These are phyloP conservation scores for Ajuga reptans DNA, from an alignment of 305 asterid species.

Conservation along the genomic window DNA sequence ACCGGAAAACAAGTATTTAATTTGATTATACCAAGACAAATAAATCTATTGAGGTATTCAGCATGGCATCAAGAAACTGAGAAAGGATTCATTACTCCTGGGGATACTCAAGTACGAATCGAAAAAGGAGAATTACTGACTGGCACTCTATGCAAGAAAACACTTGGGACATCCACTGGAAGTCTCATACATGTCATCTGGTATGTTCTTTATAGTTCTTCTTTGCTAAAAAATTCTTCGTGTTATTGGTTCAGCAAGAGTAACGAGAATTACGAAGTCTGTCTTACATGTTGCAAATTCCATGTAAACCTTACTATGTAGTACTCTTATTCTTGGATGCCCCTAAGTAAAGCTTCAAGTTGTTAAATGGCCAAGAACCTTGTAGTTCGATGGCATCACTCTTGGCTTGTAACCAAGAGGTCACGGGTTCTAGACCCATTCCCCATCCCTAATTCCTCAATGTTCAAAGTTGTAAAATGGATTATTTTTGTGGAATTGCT, in stretches of 20 bases:
- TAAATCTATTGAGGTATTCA: constrained; percentile 75
- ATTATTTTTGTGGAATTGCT: background rate
- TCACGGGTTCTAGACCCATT: too few relatives aligned
- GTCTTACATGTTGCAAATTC: background rate
- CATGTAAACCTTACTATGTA: background rate
- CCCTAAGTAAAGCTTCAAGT: background rate
- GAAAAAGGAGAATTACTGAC: constrained; percentile 93
- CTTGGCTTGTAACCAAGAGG: too few relatives aligned
- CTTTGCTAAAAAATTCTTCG: background rate
- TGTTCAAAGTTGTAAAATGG: background rate
- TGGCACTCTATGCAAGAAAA: constrained; percentile 93
- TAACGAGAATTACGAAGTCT: background rate
- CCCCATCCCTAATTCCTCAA: too few relatives aligned
- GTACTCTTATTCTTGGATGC: background rate
- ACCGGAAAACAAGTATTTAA: constrained; percentile 97
- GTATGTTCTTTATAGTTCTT: constrained; percentile 31
- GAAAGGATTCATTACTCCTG: constrained; percentile 81
- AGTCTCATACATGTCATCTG: constrained; percentile 97
- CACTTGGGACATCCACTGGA: constrained; percentile 96
- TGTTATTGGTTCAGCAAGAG: background rate
- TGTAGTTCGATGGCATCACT: too few relatives aligned
- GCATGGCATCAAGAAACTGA: constrained; percentile 95
- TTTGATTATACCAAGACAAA: constrained; percentile 88
- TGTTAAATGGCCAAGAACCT: background rate
- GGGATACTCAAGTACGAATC: constrained; percentile 92